Percentiles rank a stretch among this genome's conserved stretches.
phyloP scores from a whole-genome alignment of 1,284 basidiomycete genomes.

The Cryptococcus sp. region DNA sequence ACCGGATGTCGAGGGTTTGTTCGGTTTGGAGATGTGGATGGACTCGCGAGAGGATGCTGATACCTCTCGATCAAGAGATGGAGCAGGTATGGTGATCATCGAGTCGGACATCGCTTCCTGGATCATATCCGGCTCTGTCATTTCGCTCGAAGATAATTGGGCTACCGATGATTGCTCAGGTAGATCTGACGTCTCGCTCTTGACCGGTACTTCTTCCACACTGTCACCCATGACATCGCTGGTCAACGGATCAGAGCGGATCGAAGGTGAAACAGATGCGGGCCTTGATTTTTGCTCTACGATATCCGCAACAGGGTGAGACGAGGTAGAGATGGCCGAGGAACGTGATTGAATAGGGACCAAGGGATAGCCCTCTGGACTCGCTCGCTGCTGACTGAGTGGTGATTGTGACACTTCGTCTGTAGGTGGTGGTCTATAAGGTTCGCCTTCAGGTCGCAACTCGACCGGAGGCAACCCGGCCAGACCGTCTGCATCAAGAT shows the following conservation, averaged over 20 bases:
- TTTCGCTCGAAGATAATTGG: constrained; percentile 22
- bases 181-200: constrained; percentile 4
- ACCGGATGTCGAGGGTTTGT: constrained; percentile 40
- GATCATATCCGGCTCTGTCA: constrained; percentile 17
- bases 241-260: too few species aligned
- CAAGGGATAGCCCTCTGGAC: neutral
- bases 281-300: neutral
- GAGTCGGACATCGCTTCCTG: constrained; percentile 43
- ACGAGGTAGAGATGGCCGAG: neutral
- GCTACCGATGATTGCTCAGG: constrained; percentile 15
- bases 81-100: constrained; percentile 24
- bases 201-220: constrained; percentile 7
- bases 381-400: neutral
- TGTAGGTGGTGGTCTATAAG: constrained; percentile 32
- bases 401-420: neutral
- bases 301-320: neutral
- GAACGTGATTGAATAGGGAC: neutral
- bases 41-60: constrained; percentile 6
- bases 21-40: constrained; percentile 7
- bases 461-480: constrained; percentile 45
- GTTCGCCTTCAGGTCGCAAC: constrained; percentile 52
- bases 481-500: constrained; percentile 39
- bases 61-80: constrained; percentile 5
- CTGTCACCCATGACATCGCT: constrained; percentile 6
- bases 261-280: too few species aligned